A percentile compares a stretch with the other conserved stretches of the same genome.
These are phyloP conservation scores for Schizochytrium sp. DNA, from an alignment of 108 stramenopile genomes.

Conservation along the genomic window DNA sequence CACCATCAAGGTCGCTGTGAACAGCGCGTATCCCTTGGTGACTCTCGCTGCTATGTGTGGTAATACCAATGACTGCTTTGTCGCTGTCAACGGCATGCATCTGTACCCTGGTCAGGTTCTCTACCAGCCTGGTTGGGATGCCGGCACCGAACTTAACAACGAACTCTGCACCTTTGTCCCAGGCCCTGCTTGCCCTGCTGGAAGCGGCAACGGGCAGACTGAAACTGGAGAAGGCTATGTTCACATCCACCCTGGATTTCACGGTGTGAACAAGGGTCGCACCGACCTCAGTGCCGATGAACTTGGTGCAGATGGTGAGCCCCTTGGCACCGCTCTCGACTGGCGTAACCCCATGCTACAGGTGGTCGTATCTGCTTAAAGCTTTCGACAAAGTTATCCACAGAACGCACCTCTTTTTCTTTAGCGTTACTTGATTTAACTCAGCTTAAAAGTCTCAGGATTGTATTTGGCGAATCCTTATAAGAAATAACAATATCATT, in stretches of 20 bases:
- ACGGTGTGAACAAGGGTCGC: constrained; percentile 24
- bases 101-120: background rate
- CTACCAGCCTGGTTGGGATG: constrained; percentile 54
- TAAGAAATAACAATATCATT: background rate
- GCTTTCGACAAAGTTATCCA: background rate
- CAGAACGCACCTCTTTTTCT: background rate
- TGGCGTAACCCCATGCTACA: constrained; percentile 54
- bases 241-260: constrained; percentile 57
- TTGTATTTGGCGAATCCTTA: background rate
- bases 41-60: constrained; percentile 64
- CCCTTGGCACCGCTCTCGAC: constrained; percentile 8
- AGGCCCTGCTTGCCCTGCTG: constrained; percentile 63
- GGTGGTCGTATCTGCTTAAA: background rate
- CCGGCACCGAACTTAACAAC: constrained; percentile 66
- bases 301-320: constrained; percentile 29
- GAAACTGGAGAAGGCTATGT: constrained; percentile 55
- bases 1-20: constrained; percentile 10
- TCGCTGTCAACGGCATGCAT: constrained; percentile 24
- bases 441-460: background rate
- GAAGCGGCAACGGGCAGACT: background rate
- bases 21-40: constrained; percentile 42
- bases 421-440: background rate
- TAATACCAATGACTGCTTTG: constrained; percentile 69
- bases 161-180: constrained; percentile 65
- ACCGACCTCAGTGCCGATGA: background rate